phyloP scores from a whole-genome alignment of 108 stramenopile genomes.

The Pseudonitzschia multistriata region DNA sequence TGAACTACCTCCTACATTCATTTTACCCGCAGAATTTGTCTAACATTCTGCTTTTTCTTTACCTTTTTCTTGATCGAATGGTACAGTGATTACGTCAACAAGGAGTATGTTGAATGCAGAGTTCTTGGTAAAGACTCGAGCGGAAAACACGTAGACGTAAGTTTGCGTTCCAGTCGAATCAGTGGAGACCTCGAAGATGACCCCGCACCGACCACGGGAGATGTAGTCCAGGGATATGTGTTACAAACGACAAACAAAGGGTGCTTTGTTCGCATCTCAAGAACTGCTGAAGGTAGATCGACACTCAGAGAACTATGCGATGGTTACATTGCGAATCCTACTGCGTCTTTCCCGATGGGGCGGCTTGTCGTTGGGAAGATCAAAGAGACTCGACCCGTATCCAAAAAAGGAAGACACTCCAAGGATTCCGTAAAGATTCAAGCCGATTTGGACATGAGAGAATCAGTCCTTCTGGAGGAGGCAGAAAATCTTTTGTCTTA shows the following conservation, averaged over 20 bases:
- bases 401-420: slow-evolving; percentile 31
- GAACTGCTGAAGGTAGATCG: slow-evolving; percentile 76
- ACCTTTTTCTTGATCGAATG: slow-evolving; percentile 8
- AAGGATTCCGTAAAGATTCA: slow-evolving; percentile 24
- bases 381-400: slow-evolving; percentile 33
- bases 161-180: slow-evolving; percentile 63
- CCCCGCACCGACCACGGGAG: slow-evolving; percentile 56
- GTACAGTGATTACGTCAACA: slow-evolving; percentile 42
- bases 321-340: slow-evolving; percentile 80
- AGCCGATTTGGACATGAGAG: slow-evolving; percentile 81
- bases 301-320: slow-evolving; percentile 90
- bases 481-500: slow-evolving; percentile 56
- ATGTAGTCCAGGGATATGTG: slow-evolving; percentile 85
- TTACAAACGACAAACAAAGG: slow-evolving; percentile 84
- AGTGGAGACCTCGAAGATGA: slow-evolving; percentile 79
- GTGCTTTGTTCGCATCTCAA: slow-evolving; percentile 88
- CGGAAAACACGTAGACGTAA: slow-evolving; percentile 61
- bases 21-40: slow-evolving; percentile 6
- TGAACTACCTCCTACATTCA: slow-evolving; percentile 80
- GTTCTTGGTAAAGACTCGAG: slow-evolving; percentile 50
- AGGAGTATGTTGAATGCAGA: slow-evolving; percentile 64
- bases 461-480: slow-evolving; percentile 63
- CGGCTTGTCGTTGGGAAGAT: slow-evolving; percentile 91
- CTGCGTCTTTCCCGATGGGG: slow-evolving; percentile 77
- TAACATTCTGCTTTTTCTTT: slow-evolving; percentile 32